Conservation (phyloP, 768 basidiomycete species). For the Mycena epipterygia region DNA sequence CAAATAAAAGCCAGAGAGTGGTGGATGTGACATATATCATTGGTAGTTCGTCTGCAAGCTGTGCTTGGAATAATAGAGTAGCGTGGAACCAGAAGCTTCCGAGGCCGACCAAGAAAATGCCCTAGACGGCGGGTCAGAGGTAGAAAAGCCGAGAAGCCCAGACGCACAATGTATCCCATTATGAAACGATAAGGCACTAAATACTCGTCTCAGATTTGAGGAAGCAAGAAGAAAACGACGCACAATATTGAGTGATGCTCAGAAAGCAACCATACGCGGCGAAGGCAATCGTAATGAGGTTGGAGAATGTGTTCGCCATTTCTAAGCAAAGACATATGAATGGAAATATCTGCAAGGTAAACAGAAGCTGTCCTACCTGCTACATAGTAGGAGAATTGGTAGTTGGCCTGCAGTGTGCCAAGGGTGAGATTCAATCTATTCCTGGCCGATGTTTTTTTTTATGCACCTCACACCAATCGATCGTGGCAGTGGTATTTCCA, state of each 20-base stretch:
- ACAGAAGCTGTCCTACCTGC: conserved; percentile 48
- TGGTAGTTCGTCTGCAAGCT: conserved; percentile 81
- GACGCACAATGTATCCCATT: conserved; percentile 57
- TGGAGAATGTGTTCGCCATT: conserved; percentile 81
- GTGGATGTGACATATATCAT: conserved; percentile 83
- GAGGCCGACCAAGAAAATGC: conserved; percentile 77
- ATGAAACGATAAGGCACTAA: conserved; percentile 58
- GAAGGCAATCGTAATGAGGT: conserved; percentile 69
- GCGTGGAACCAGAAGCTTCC: conserved; percentile 87
- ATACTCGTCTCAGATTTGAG: conserved; percentile 42
- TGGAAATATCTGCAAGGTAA: not conserved
- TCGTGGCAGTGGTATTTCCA: conserved; percentile 77
- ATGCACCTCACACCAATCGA: conserved; percentile 80
- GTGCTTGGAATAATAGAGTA: conserved; percentile 80
- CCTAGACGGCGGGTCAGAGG: conserved; percentile 52
- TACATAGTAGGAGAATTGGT: conserved; percentile 82
- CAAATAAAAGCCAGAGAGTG: conserved; percentile 72
- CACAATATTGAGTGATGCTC: conserved; percentile 11
- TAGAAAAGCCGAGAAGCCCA: not conserved
- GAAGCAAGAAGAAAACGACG: not conserved
- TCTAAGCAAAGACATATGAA: conserved; percentile 49
- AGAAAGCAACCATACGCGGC: conserved; percentile 62
- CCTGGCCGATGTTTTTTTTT: too few relatives aligned
- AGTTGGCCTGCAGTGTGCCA: conserved; percentile 74
- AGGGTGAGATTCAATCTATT: not conserved